Conservation (phyloP, 331 rosid species). For the Stylosanthes scabra region DNA sequence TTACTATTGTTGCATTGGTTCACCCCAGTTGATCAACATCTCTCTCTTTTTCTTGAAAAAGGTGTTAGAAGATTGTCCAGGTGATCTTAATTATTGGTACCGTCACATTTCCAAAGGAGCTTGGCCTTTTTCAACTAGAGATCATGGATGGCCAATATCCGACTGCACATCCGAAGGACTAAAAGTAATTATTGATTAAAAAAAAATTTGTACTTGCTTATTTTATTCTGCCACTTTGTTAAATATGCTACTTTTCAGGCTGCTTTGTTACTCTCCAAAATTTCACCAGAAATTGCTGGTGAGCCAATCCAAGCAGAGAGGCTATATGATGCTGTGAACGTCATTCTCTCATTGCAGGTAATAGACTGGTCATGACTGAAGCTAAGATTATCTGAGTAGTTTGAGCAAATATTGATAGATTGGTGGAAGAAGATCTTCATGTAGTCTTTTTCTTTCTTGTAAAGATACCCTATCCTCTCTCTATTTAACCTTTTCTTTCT, state of each 20-base stretch:
- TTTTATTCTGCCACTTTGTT: conserved; percentile 32
- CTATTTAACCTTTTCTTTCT: not conserved
- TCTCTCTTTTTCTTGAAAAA: conserved; percentile 45
- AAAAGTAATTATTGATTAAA: conserved; percentile 53
- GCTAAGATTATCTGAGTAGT: conserved; percentile 9
- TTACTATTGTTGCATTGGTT: not conserved
- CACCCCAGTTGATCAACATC: conserved; percentile 32
- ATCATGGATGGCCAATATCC: conserved; percentile 98
- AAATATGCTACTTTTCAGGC: conserved; percentile 57
- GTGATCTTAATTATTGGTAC: conserved; percentile 81
- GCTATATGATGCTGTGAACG: conserved; percentile 77
- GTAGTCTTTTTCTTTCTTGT: not conserved
- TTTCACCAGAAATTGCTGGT: conserved; percentile 69
- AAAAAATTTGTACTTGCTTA: conserved; percentile 17
- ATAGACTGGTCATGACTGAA: conserved; percentile 25
- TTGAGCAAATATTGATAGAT: conserved; percentile 5
- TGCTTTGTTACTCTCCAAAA: conserved; percentile 63
- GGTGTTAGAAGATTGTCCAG: conserved; percentile 82
- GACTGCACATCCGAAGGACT: conserved; percentile 97
- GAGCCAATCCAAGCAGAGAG: conserved; percentile 65
- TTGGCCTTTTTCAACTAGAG: conserved; percentile 90
- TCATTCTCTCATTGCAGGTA: conserved; percentile 90
- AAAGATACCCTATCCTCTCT: not conserved
- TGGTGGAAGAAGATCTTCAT: not conserved
- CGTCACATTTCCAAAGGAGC: conserved; percentile 97